Evolutionary conservation across 768 basidiomycete species (phyloP), one percentile per base, ranked within the genome.

Genomic region (Heimioporus sp.): DNA sequence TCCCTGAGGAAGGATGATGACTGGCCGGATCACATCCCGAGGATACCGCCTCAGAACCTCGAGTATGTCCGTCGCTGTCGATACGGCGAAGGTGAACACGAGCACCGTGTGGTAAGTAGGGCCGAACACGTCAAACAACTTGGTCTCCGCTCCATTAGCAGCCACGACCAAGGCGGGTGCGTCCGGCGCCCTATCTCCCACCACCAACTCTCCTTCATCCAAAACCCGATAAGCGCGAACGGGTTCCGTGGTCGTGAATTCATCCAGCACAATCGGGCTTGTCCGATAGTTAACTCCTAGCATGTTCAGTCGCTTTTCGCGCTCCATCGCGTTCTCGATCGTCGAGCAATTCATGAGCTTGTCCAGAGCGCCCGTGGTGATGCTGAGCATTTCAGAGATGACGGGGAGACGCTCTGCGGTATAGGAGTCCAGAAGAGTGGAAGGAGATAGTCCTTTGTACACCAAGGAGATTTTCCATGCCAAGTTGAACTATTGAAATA

Each of bases 261-360:
- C 58, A 34, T 81, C 80, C 12, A 77, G 20, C 2, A 81, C 67
- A n/a, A 80, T 69, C 0, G 74, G 54, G 57, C 80, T 81, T 64
- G 74, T 74, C 10, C 81, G 72, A 56, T 77, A 82, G 63, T 82
- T 82, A 36, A 81, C 68, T 10, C 78, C 79, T 32, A 80, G 72
- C 61, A 78, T 76, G 19, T 63, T 55, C 5, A 78, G 53, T 3
- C 61, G 56, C 16, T 60, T 6, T 28, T 39, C 37, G 24, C 36
- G 37, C 13, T 30, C 13, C 46, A 24, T 31, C 16, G 35, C 15
- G 2, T n/a, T 7, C n/a, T 15, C n/a, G 37, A 17, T 8, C 9
- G 30, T 17, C n/a, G 2, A 6, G 6, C 9, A 12, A 19, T n/a
- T 30, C 4, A 5, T 1, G 2, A 47, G 10, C 3, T 28, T 28